Conservation (phyloP, 2,329 filamentous ascomycete species). For the Stagonosporopsis vannaccii region DNA sequence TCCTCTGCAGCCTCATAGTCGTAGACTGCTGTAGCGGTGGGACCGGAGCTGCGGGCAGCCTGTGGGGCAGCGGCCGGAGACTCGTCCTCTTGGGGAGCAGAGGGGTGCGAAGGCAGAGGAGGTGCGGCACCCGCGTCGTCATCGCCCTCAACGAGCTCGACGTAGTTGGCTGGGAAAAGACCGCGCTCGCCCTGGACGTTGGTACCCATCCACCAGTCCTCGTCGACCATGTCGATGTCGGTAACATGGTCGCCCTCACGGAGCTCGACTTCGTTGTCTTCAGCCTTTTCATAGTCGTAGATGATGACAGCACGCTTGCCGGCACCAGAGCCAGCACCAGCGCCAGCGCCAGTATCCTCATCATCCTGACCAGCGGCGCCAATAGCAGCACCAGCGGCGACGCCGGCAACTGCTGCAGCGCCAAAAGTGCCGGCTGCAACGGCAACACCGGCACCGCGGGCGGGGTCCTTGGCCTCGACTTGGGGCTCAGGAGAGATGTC, state of each 20-base stretch:
- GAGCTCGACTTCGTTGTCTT: slow-evolving; percentile 95
- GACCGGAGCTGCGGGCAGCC: slow-evolving; percentile 56
- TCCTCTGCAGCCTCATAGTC: slow-evolving; percentile 98
- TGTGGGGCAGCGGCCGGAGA: slow-evolving; percentile 42
- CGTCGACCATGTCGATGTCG: slow-evolving; percentile 96
- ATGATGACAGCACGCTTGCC: slow-evolving; percentile 80
- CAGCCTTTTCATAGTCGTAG: slow-evolving; percentile 97
- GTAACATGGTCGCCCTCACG: slow-evolving; percentile 86
- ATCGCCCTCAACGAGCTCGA: slow-evolving; percentile 78
- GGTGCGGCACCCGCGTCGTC: slow-evolving; percentile 47
- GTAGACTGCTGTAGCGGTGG: slow-evolving; percentile 84
- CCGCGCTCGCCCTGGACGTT: slow-evolving; percentile 85
- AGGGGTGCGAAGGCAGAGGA: slow-evolving; percentile 52
- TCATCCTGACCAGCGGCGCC: slow-evolving; percentile 51
- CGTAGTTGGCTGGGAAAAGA: slow-evolving; percentile 96
- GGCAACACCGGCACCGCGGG: slow-evolving; percentile 61
- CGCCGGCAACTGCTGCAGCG: slow-evolving; percentile 51
- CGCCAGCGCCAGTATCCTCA: slow-evolving; percentile 36
- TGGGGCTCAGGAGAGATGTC: slow-evolving; percentile 71
- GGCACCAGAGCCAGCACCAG: slow-evolving; percentile 50
- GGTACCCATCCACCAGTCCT: slow-evolving; percentile 98
- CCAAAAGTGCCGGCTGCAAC: slow-evolving; percentile 56
- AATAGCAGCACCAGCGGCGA: slow-evolving; percentile 50
- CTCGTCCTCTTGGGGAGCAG: slow-evolving; percentile 48
- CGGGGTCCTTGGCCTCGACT: slow-evolving; percentile 61